Evolutionary conservation across 352 stramenopile species (phyloP).

Genomic region (Globisporangium viniferum): DNA sequence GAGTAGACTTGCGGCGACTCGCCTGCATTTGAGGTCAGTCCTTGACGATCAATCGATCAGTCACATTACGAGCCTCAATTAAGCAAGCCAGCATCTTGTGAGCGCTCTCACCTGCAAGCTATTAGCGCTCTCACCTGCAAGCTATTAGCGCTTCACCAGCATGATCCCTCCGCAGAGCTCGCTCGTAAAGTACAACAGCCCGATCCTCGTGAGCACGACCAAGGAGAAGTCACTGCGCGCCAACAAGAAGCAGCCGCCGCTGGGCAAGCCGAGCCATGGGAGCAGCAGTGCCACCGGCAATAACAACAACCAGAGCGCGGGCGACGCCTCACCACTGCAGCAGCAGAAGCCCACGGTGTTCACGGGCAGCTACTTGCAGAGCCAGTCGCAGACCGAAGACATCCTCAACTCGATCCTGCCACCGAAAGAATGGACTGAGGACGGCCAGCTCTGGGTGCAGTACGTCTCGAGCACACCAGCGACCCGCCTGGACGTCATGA

Average conservation of each 20-base stretch:
- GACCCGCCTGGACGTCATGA: conserved; percentile 91
- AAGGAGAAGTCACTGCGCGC: conserved; percentile 63
- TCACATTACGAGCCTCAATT: not conserved
- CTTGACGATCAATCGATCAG: not conserved
- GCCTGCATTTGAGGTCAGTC: no score
- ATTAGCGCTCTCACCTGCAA: not conserved
- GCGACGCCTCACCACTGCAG: not conserved
- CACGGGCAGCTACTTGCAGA: conserved; percentile 56
- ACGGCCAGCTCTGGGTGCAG: conserved; percentile 91
- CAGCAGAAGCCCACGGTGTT: conserved; percentile 54
- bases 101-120: not conserved
- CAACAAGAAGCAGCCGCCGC: conserved; percentile 43
- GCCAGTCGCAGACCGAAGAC: conserved; percentile 79
- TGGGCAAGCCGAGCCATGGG: conserved; percentile 17
- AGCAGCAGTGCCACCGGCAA: conserved; percentile 15
- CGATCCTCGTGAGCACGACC: conserved; percentile 87
- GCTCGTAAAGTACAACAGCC: conserved; percentile 91
- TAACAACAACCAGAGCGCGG: conserved; percentile 15
- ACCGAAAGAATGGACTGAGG: conserved; percentile 86
- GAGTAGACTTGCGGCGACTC: not conserved
- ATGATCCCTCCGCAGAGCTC: conserved; percentile 88
- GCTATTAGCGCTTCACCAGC: not conserved
- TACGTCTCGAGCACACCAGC: conserved; percentile 91
- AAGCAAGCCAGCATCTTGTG: no score
- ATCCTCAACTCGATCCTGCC: conserved; percentile 91